phyloP scores from a whole-genome alignment of 108 stramenopile genomes.

The Aurantiochytrium sp. region DNA sequence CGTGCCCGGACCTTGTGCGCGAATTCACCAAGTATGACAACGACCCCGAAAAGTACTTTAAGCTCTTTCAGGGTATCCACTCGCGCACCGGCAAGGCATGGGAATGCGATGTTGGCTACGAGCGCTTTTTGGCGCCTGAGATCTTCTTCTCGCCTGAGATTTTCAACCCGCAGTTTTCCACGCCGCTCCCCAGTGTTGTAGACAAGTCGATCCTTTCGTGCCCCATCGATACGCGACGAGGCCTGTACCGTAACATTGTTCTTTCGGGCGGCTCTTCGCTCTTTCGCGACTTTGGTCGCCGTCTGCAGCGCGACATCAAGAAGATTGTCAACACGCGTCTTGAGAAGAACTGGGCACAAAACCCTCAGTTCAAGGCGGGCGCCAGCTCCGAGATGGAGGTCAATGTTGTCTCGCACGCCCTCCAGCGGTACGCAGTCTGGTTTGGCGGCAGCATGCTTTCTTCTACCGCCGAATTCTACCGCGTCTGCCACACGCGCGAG shows the following conservation, averaged over 20 bases:
- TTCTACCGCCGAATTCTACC: slow-evolving; percentile 50
- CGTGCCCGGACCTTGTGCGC: slow-evolving; percentile 53
- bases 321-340: slow-evolving; percentile 29
- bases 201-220: slow-evolving; percentile 58
- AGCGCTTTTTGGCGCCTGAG: slow-evolving; percentile 63
- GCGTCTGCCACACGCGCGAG: slow-evolving; percentile 62
- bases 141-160: slow-evolving; percentile 68
- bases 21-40: slow-evolving; percentile 58
- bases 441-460: slow-evolving; percentile 63
- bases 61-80: slow-evolving; percentile 39
- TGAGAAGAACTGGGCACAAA: not conserved
- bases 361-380: not conserved
- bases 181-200: slow-evolving; percentile 58
- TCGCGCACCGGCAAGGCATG: slow-evolving; percentile 18
- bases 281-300: slow-evolving; percentile 60
- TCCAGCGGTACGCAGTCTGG: slow-evolving; percentile 64
- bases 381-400: slow-evolving; percentile 29
- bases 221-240: slow-evolving; percentile 60
- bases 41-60: slow-evolving; percentile 50
- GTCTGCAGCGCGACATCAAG: slow-evolving; percentile 59
- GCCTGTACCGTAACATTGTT: slow-evolving; percentile 63
- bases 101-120: slow-evolving; percentile 54
- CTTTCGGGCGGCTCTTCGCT: slow-evolving; percentile 61
- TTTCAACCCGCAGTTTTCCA: slow-evolving; percentile 48
- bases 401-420: slow-evolving; percentile 48